Evolutionary conservation across 2,329 filamentous ascomycete genomes (phyloP), one percentile per base, ranked within the genome.

Genomic region (Tolypocladium ovalisporum): DNA sequence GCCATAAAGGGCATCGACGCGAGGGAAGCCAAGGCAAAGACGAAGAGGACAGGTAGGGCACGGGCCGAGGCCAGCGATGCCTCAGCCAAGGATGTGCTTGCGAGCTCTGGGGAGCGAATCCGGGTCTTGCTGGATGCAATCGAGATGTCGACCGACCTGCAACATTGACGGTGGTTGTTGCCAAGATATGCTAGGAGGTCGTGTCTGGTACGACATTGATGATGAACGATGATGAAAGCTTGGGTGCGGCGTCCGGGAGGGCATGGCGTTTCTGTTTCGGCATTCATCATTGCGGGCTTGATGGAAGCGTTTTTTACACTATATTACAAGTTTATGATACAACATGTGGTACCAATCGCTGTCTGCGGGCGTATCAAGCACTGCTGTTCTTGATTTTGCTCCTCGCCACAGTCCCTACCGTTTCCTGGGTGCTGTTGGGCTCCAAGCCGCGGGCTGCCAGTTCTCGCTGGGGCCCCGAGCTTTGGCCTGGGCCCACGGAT

Each of bases 401-500:
- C 1, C 12, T 34, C 22, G 29, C 47, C 27, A n/a, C 4, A 3
- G 9, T 51, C 29, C 29, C 55, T 24, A 68, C 52, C 59, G 60
- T 59, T 68, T 72, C 63, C 68, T 75, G 13, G 62, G 56, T n/a
- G 74, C 62, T 2, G 70, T 69, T 4, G 83, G 83, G 6, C 68
- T 73, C 86, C 86, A 89, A 3, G 82, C 73, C 53, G 81, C 67
- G 0, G 87, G 87, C 69, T 88, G 83, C 84, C 85, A 89, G n/a
- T 72, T 75, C 67, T 88, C 84, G 56, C 84, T 77, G 0, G 84
- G 82, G 0, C 76, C 78, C 24, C 65, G 64, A 1, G 68, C 62
- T 40, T 59, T 75, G 1, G 78, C 75, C 61, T 75, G 77, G 35
- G 79, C 79, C 84, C 85, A 88, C 2, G 85, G 84, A 65, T 86